phyloP scores from a whole-genome alignment of 371 early-diverging fungal species.

The Dinochytrium kinnereticum region DNA sequence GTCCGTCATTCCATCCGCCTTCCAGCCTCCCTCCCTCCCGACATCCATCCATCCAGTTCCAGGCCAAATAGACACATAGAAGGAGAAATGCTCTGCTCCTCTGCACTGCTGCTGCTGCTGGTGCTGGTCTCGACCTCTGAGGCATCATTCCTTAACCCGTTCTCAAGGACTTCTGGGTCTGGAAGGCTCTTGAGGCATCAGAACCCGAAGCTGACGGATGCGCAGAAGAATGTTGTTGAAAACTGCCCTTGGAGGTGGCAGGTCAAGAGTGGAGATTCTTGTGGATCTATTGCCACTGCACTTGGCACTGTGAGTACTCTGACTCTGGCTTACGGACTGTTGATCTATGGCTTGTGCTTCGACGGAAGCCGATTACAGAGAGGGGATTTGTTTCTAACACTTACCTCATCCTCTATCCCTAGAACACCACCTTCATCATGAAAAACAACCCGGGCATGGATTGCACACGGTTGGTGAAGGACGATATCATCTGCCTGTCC shows the following conservation, averaged over 20 bases:
- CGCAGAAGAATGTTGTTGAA: not conserved
- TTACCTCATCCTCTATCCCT: not conserved
- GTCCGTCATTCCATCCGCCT: too few species aligned
- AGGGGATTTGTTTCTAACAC: too few species aligned
- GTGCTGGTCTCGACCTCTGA: too few species aligned
- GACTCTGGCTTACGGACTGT: not conserved
- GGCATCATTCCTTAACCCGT: too few species aligned
- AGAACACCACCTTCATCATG: not conserved
- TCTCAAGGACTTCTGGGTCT: not conserved
- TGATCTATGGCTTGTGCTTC: not conserved
- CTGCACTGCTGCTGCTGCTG: too few species aligned
- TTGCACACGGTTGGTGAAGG: not conserved
- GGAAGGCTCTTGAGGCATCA: not conserved
- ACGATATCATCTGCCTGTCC: constrained; percentile 3
- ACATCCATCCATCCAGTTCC: too few species aligned
- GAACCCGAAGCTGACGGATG: not conserved
- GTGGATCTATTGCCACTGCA: not conserved
- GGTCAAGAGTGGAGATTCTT: not conserved
- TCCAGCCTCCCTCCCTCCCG: too few species aligned
- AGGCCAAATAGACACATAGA: too few species aligned
- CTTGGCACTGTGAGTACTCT: not conserved
- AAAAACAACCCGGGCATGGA: not conserved
- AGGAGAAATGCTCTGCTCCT: too few species aligned
- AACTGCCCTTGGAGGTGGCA: constrained; percentile 10
- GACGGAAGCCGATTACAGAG: too few species aligned